Evolutionary conservation across 306 rosid genomes (phyloP).

Genomic region (Hippophae tibetana): DNA sequence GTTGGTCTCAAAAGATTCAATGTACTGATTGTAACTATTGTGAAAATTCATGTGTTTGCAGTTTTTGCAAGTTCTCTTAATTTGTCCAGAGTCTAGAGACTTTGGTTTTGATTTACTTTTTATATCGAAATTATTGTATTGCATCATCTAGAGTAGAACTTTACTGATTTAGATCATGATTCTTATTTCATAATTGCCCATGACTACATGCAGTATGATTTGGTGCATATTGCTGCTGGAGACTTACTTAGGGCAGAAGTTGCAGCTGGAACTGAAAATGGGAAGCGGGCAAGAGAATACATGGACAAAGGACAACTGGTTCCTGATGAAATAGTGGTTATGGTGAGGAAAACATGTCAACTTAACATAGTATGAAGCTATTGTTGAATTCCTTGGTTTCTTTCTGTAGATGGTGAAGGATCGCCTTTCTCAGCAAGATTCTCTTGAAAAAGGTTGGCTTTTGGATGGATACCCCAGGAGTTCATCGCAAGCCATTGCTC

Average conservation of each 20-base stretch:
- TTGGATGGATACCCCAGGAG: slow-evolving; percentile 97
- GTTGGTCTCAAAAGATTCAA: too few species aligned
- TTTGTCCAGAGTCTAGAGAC: too few species aligned
- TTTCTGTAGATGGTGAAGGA: slow-evolving; percentile 76
- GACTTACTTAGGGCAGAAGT: slow-evolving; percentile 89
- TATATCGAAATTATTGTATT: too few species aligned
- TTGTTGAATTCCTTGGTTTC: slow-evolving; percentile 16
- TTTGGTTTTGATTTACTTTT: too few species aligned
- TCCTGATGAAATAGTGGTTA: slow-evolving; percentile 81
- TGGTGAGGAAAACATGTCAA: slow-evolving; percentile 31
- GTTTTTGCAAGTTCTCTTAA: too few species aligned
- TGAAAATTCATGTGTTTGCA: too few species aligned
- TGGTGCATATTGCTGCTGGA: slow-evolving; percentile 94
- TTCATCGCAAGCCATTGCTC: slow-evolving; percentile 78
- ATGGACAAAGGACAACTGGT: slow-evolving; percentile 89
- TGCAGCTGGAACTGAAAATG: slow-evolving; percentile 70
- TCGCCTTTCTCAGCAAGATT: slow-evolving; percentile 58
- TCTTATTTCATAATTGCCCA: slow-evolving; percentile 19
- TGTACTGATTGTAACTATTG: too few species aligned
- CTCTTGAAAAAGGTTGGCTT: slow-evolving; percentile 79
- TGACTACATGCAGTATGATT: slow-evolving; percentile 60
- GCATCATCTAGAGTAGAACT: background rate
- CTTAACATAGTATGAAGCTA: slow-evolving; percentile 9
- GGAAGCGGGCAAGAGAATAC: slow-evolving; percentile 59
- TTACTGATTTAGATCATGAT: slow-evolving; percentile 10